These are phyloP conservation scores for Fusarium humuli DNA, from an alignment of 2,329 filamentous ascomycete genomes.

Conservation along the genomic window DNA sequence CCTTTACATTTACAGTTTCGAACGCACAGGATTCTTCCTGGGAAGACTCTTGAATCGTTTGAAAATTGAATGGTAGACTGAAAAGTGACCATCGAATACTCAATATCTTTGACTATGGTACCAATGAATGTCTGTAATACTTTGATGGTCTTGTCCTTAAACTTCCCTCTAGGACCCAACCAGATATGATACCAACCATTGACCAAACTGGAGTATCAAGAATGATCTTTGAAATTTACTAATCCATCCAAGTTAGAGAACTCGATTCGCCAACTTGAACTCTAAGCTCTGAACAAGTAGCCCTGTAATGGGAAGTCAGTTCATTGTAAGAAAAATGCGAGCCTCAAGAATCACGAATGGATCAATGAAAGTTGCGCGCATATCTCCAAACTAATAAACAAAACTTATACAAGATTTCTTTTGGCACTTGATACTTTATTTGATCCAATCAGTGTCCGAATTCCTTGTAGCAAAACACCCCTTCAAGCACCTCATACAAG, in stretches of 20 bases:
- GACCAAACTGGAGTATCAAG: not conserved
- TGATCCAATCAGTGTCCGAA: no score
- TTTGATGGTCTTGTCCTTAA: not conserved
- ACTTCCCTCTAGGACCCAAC: not conserved
- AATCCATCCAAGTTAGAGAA: not conserved
- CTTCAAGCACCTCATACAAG: no score
- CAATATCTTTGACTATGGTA: not conserved
- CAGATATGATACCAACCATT: not conserved
- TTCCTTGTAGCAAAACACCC: no score
- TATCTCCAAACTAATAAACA: no score
- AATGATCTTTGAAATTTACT: not conserved
- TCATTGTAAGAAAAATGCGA: no score
- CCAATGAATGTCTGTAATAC: not conserved
- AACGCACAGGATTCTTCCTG: no score
- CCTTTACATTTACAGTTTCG: no score
- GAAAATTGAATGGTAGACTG: not conserved
- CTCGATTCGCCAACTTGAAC: not conserved
- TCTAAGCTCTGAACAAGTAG: not conserved
- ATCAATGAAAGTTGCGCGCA: not conserved
- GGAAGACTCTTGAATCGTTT: not conserved
- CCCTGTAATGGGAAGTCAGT: rapidly evolving
- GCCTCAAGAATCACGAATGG: not conserved
- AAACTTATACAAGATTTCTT: not conserved
- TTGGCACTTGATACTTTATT: no score
- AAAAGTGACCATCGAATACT: not conserved